Percentiles rank a stretch among this genome's conserved stretches.
Evolutionary conservation across 345 rosid genomes (phyloP).

Genomic region (Pugionium dolabratum): DNA sequence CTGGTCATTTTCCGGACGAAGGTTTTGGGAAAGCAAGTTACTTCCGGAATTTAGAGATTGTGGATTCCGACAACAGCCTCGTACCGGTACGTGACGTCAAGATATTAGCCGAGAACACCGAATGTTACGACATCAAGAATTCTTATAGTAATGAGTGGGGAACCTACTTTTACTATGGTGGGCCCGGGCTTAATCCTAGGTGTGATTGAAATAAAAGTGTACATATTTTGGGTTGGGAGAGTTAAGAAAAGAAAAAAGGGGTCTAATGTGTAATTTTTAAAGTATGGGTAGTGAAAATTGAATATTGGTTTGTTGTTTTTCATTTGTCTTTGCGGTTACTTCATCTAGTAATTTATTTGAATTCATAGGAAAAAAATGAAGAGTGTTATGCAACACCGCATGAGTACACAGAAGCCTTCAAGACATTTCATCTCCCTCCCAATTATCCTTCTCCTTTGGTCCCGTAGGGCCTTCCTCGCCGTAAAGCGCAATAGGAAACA

Average conservation of each 20-base stretch:
- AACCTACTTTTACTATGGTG: slow-evolving; percentile 87
- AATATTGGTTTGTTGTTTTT: slow-evolving; percentile 22
- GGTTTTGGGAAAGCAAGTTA: slow-evolving; percentile 89
- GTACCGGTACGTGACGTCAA: slow-evolving; percentile 62
- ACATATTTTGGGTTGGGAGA: slow-evolving; percentile 14
- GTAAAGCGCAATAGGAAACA: slow-evolving; percentile 83
- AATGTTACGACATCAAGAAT: slow-evolving; percentile 83
- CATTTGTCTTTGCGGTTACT: slow-evolving; percentile 6
- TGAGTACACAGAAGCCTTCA: background rate
- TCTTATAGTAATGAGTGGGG: slow-evolving; percentile 86
- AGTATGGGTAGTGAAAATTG: slow-evolving; percentile 32
- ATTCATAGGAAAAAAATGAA: background rate
- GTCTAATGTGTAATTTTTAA: slow-evolving; percentile 27
- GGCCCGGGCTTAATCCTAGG: slow-evolving; percentile 76
- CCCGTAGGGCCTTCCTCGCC: slow-evolving; percentile 98
- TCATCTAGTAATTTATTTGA: slow-evolving; percentile 24
- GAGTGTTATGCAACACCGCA: slow-evolving; percentile 6
- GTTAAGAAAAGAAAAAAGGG: background rate
- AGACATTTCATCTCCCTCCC: slow-evolving; percentile 78
- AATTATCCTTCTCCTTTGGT: slow-evolving; percentile 86
- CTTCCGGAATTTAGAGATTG: slow-evolving; percentile 82
- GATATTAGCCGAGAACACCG: slow-evolving; percentile 81
- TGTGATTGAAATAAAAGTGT: slow-evolving; percentile 56
- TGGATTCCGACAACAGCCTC: slow-evolving; percentile 85
- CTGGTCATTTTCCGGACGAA: slow-evolving; percentile 84